These are phyloP conservation scores for Cercis canadensis DNA, from an alignment of 306 rosid genomes.

Conservation along the genomic window DNA sequence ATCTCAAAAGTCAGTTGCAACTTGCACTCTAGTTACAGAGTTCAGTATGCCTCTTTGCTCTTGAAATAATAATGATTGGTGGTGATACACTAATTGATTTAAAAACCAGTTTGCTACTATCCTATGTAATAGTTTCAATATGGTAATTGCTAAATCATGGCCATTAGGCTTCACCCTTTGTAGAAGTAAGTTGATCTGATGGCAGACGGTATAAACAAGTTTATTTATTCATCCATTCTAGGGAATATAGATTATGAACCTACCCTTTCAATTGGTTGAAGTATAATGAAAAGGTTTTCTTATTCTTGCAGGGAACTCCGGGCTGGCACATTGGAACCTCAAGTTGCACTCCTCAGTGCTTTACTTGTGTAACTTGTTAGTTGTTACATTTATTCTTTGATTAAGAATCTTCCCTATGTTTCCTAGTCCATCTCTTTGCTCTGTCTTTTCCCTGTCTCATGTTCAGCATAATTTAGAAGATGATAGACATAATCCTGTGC, in stretches of 20 bases:
- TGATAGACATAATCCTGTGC: too few species aligned
- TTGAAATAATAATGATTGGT: conserved; percentile 7
- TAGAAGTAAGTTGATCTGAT: too few species aligned
- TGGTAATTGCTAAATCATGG: conserved; percentile 4
- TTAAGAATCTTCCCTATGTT: background rate
- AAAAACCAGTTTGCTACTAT: too few species aligned
- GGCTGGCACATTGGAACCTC: conserved; percentile 83
- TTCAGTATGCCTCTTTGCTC: background rate
- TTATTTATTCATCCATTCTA: too few species aligned
- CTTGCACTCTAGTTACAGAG: background rate
- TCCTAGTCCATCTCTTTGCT: background rate
- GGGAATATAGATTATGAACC: conserved; percentile 14
- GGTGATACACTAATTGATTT: background rate
- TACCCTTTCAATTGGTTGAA: conserved; percentile 16
- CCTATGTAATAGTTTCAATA: background rate
- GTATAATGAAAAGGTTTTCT: conserved; percentile 12
- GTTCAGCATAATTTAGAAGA: too few species aligned
- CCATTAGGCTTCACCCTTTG: background rate
- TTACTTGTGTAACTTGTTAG: conserved; percentile 63
- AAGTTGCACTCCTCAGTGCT: conserved; percentile 87
- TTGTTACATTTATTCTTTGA: conserved; percentile 8
- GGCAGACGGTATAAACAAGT: background rate
- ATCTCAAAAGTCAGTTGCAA: conserved; percentile 15
- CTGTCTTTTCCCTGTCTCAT: background rate
- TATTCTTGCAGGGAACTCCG: conserved; percentile 82